Base-by-base conservation (phyloP, 345 rosid species). In the Salix caprea region DNA sequence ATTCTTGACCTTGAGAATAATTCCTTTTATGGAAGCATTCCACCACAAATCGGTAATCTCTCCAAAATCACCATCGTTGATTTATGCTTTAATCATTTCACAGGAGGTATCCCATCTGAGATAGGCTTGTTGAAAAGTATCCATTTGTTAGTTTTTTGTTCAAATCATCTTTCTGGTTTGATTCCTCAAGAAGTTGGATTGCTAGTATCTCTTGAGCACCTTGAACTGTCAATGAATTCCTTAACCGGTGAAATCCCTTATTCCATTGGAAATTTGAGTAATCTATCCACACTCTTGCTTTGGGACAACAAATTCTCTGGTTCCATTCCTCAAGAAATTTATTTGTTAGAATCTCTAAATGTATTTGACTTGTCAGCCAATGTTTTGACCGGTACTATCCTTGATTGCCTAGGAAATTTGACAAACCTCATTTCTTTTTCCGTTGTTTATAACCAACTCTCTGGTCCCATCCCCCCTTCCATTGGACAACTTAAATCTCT, bases 341-440 rank as follows among this genome's bases (percentile, higher is more conserved):
- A n/a, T n/a, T 39, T 7, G 10, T 0, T 39, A 39, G 10, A 7
- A 1, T 39, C 40, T 39, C 40, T 39, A 0, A 7, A 39, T 7
- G 1, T 1, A 1, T 10, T 39, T 1, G 10, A 0, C 2, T 7
- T 39, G 40, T 7, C 10, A 39, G 0, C 0, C 0, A 39, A 39
- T 7, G 2, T 7, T 7, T 39, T 39, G 0, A 39, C 40, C 10
- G n/a, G n/a, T n/a, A n/a, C n/a, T n/a, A n/a, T n/a, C n/a, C n/a
- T n/a, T n/a, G n/a, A n/a, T n/a, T n/a, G n/a, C n/a, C n/a, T n/a
- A n/a, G 72, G 58, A 69, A 44, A 69, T 14, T 23, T 69, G 72
- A 28, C 2, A 28, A 28, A 26, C 28, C 28, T n/a, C n/a, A n/a
- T n/a, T n/a, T n/a, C n/a, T n/a, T n/a, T n/a, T n/a, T n/a, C n/a